Base-by-base conservation (phyloP, 164 flowering plant species). In the Paratinospora sagittata region DNA sequence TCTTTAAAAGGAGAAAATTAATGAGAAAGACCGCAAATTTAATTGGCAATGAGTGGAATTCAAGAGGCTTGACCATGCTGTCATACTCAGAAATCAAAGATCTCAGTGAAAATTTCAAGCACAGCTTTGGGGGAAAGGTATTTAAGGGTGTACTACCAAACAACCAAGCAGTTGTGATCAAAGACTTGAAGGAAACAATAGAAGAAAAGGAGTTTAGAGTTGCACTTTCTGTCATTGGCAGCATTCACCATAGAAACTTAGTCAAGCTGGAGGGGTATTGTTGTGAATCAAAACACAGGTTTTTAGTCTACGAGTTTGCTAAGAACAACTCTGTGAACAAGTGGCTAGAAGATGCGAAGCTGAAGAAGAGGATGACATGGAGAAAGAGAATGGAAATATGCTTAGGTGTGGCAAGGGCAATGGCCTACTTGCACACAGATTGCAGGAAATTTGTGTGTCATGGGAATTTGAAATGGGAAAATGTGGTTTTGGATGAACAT, bases 401-500 rank as follows among this genome's bases (percentile, higher is more conserved):
- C 73, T 23, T 78, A 21, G 73, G 81, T 39, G 88, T 86, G n/a
- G 91, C 89, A 49, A 86, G 78, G 70, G 90, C 88, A 19, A 45
- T 90, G 52, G 78, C 81, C 63, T 90, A 90, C 73, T 71, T 90
- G 80, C 96, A 90, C 79, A 65, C 83, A 26, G 90, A 72, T 8
- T 90, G 96, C 71, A 81, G 90, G 71, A 88, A 86, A 72, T 88
- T 85, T 65, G 43, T 87, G 37, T 73, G 80, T 77, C 96, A 90
- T 78, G 93, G 96, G 68, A 86, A 82, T 70, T 71, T 90, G 77
- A 88, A 84, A 69, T 84, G 86, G 72, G 78, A 80, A 68, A 90
- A 86, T 72, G 84, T 90, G 24, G 75, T 88, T 24, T 72, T 89
- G 70, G 91, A 86, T 67, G 86, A 86, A 30, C 79, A 80, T 27